phyloP scores from a whole-genome alignment of 148 eudicot species.

The Chenopodium album region DNA sequence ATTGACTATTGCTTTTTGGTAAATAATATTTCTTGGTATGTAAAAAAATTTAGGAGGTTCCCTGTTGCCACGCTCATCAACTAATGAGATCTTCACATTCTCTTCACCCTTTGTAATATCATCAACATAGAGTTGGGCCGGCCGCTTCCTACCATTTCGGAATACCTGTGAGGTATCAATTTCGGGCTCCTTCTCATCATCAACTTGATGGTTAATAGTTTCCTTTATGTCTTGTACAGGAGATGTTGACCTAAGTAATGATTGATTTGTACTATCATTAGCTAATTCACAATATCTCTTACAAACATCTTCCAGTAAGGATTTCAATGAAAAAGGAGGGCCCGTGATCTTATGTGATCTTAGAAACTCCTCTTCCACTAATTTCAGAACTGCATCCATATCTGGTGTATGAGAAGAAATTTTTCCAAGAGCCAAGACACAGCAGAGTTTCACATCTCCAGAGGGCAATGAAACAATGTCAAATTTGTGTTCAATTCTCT shows the following conservation, averaged over 20 bases:
- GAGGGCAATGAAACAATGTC: constrained; percentile 52
- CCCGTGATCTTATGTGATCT: constrained; percentile 31
- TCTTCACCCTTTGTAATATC: constrained; percentile 65
- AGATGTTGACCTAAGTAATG: constrained; percentile 14
- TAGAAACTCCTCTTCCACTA: constrained; percentile 43
- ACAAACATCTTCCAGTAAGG: constrained; percentile 48
- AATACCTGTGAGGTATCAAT: constrained; percentile 16
- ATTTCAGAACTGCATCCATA: constrained; percentile 42
- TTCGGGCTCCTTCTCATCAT: constrained; percentile 22
- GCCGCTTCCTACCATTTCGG: constrained; percentile 17
- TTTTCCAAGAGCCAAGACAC: constrained; percentile 21
- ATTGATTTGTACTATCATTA: constrained; percentile 14
- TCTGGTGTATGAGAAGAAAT: constrained; percentile 24
- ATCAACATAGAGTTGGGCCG: constrained; percentile 19
- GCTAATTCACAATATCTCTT: constrained; percentile 32
- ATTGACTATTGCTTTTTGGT: constrained; percentile 54
- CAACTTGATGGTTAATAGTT: constrained; percentile 10
- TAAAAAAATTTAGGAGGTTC: constrained; percentile 46
- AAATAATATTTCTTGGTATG: constrained; percentile 42
- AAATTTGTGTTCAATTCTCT: constrained; percentile 22
- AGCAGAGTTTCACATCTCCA: constrained; percentile 54
- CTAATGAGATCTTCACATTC: constrained; percentile 48
- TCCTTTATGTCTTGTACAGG: constrained; percentile 20
- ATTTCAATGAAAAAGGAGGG: constrained; percentile 37
- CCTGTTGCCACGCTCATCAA: constrained; percentile 40